Evolutionary conservation across 768 basidiomycete genomes (phyloP).

Genomic region (Pleurotus giganteus): DNA sequence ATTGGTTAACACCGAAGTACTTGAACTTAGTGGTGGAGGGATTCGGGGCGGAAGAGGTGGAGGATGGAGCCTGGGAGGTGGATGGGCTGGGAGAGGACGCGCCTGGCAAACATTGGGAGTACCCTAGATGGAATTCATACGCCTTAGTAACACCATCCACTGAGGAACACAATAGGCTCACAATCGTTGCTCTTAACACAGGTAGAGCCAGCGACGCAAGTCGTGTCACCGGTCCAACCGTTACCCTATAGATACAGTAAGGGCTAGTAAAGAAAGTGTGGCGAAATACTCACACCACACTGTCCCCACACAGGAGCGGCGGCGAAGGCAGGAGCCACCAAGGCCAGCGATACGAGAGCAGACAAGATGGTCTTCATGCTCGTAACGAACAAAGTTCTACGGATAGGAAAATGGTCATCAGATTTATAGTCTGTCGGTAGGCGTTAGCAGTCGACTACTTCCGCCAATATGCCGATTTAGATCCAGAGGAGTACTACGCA

Average conservation of each 20-base stretch:
- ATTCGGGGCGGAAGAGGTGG: slow-evolving; percentile 23
- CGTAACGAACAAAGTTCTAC: neutral
- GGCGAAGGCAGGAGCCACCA: slow-evolving; percentile 2
- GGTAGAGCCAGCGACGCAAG: slow-evolving; percentile 41
- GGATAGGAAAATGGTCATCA: neutral
- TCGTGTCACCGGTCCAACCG: slow-evolving; percentile 40
- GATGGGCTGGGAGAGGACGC: slow-evolving; percentile 24
- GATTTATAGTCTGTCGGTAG: neutral
- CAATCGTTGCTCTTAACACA: slow-evolving; percentile 43
- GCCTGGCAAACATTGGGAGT: slow-evolving; percentile 46
- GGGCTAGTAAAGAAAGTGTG: neutral
- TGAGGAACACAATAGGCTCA: slow-evolving; percentile 19
- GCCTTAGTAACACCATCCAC: neutral
- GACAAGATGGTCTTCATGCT: neutral
- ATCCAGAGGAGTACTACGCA: slow-evolving; percentile 14
- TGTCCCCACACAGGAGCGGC: slow-evolving; percentile 47
- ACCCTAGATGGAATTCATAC: slow-evolving; percentile 28
- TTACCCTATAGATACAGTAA: slow-evolving; percentile 29
- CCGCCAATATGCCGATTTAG: slow-evolving; percentile 31
- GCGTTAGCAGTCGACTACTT: slow-evolving; percentile 1
- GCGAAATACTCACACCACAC: slow-evolving; percentile 40
- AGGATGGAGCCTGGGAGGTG: slow-evolving; percentile 24
- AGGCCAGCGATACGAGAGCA: slow-evolving; percentile 1
- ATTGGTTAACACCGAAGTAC: slow-evolving; percentile 62
- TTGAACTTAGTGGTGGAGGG: slow-evolving; percentile 51